phyloP scores from a whole-genome alignment of 306 rosid species.

The Canavalia ensiformis region DNA sequence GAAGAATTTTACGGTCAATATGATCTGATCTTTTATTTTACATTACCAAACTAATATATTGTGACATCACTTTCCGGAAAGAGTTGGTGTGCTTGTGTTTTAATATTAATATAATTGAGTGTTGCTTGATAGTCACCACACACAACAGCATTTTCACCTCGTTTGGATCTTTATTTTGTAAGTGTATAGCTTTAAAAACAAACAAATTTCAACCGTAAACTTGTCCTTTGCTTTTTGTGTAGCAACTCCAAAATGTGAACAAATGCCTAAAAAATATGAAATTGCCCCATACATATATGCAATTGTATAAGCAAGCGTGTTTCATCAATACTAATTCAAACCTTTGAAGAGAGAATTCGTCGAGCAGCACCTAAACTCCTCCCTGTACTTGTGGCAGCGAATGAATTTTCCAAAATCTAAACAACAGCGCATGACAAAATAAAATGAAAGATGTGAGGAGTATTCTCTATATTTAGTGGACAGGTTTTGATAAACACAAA shows the following conservation, averaged over 20 bases:
- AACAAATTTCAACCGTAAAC: background rate
- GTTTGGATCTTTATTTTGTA: conserved; percentile 5
- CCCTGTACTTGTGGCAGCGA: too few relatives aligned
- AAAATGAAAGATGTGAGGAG: too few relatives aligned
- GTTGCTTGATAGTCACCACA: background rate
- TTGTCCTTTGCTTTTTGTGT: conserved; percentile 13
- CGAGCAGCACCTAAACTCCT: too few relatives aligned
- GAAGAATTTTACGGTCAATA: background rate
- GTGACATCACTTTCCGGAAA: background rate
- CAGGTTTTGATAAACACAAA: too few relatives aligned
- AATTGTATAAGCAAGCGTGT: too few relatives aligned
- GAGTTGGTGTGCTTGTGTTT: conserved; percentile 7
- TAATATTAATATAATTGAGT: conserved; percentile 28
- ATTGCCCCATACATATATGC: too few relatives aligned
- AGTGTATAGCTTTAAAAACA: background rate
- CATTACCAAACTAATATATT: background rate
- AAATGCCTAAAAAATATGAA: background rate
- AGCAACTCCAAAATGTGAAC: conserved; percentile 21
- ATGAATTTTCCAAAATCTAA: too few relatives aligned
- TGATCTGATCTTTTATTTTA: background rate
- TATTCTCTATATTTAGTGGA: too few relatives aligned
- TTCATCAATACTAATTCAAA: too few relatives aligned
- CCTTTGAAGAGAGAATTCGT: too few relatives aligned
- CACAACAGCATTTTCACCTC: background rate
- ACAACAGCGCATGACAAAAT: too few relatives aligned